Evolutionary conservation across 2,329 filamentous ascomycete species (phyloP), one percentile per base, ranked within the genome.

Genomic region (Arthrobotrys sinensis): DNA sequence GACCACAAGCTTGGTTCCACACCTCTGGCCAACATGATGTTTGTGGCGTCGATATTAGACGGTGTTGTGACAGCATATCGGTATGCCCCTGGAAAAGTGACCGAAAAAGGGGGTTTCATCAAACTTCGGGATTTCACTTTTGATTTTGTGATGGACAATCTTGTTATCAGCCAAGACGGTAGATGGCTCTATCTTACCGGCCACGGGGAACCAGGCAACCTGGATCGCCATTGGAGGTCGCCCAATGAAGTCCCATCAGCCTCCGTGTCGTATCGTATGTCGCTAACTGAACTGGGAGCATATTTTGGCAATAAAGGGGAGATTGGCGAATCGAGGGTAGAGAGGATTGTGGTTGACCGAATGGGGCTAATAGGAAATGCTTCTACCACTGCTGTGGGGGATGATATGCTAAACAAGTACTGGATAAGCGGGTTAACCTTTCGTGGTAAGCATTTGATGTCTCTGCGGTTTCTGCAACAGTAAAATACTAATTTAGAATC

Each of bases 161-260:
- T 76, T 2, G 64, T 55, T 4, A 64, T 76, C 24, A 76, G 72
- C 34, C 19, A 46, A 8, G 72, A 76, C 28, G 45, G 36, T 10
- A 76, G 21, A 62, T 76, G 72, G 72, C 45, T 76, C n/a, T 76
- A 76, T 36, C 24, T 76, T 28, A 57, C 72, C 34, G 72, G 72
- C 3, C 72, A 76, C n/a, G 72, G 72, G 7, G 64, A 76, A 45
- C 72, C 72, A 7, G n/a, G 16, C 3, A 76, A 69, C 19, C 24
- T 76, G 40, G 62, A 46, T 40, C 34, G 40, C 12, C 72, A 76
- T 34, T 76, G 64, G 64, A 38, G 16, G 2, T 40, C 52, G 3
- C 72, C 72, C 2, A 21, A 43, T 10, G 28, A 64, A 14, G 21
- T 69, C 4, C 24, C 72, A 14, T 76, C 64, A 10, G 45, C 72